phyloP scores from a whole-genome alignment of 2,329 filamentous ascomycete species.

The Geoglossum cookeanum region DNA sequence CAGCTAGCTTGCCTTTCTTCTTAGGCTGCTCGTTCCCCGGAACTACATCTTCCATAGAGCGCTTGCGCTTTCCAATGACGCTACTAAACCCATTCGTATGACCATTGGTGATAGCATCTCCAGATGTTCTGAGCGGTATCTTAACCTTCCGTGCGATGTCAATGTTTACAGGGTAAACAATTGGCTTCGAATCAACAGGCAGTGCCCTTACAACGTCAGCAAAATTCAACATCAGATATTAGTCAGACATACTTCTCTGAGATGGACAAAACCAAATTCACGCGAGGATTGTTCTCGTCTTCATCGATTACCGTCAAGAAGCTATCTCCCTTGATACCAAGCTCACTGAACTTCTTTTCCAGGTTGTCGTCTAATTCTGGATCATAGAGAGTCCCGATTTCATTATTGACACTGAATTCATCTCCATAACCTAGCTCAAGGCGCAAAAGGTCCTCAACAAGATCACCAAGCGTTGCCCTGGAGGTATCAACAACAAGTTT shows the following conservation, averaged over 20 bases:
- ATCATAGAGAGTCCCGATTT: constrained; percentile 68
- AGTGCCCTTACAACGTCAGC: constrained; percentile 10
- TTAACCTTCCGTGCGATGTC: constrained; percentile 36
- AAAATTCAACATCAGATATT: neutral
- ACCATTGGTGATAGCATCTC: constrained; percentile 22
- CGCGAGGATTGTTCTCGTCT: constrained; percentile 55
- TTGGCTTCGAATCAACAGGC: constrained; percentile 30
- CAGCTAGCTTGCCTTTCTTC: constrained; percentile 22
- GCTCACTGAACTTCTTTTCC: constrained; percentile 54
- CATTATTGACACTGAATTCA: constrained; percentile 61
- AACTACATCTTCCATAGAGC: neutral
- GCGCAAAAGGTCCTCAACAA: constrained; percentile 59
- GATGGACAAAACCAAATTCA: constrained; percentile 61
- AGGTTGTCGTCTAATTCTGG: constrained; percentile 77
- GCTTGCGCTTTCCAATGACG: constrained; percentile 5
- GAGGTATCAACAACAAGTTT: constrained; percentile 48
- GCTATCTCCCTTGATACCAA: constrained; percentile 53
- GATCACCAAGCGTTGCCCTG: constrained; percentile 54
- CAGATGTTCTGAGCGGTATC: constrained; percentile 16
- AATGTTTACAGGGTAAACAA: constrained; percentile 29
- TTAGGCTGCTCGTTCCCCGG: constrained; percentile 18
- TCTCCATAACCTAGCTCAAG: constrained; percentile 56
- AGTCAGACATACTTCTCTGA: constrained; percentile 38
- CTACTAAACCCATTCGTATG: constrained; percentile 1
- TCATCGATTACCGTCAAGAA: constrained; percentile 75